Conservation (phyloP, 2,329 filamentous ascomycete species). For the Blastomyces parvus region DNA sequence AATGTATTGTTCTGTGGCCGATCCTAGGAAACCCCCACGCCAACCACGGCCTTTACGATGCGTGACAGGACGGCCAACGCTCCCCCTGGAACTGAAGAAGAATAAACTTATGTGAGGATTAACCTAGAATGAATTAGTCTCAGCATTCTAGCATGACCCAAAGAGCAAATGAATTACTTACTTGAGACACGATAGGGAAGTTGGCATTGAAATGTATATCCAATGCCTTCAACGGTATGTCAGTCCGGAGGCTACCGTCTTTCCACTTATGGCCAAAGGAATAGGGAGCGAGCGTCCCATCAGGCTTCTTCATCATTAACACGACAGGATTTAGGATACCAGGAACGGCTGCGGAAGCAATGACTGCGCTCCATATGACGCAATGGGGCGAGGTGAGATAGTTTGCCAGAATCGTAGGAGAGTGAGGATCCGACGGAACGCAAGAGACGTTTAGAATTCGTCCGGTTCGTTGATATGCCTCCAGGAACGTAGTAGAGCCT, state of each 20-base stretch:
- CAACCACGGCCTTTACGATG: conserved; percentile 89
- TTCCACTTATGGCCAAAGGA: conserved; percentile 99
- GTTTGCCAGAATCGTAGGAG: conserved; percentile 83
- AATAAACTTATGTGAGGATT: conserved; percentile 98
- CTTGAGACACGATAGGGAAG: conserved; percentile 74
- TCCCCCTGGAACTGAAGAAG: conserved; percentile 91
- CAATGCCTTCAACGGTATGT: conserved; percentile 87
- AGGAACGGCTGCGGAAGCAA: conserved; percentile 90
- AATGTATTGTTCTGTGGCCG: conserved; percentile 84
- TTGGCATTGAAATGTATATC: conserved; percentile 98
- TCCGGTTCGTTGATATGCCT: conserved; percentile 88
- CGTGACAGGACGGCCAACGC: conserved; percentile 85
- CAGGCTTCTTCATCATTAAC: conserved; percentile 73
- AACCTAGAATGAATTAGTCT: conserved; percentile 51
- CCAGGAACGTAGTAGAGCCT: conserved; percentile 86
- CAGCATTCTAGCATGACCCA: not conserved
- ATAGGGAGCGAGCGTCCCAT: conserved; percentile 74
- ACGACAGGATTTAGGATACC: conserved; percentile 94
- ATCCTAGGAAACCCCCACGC: conserved; percentile 90
- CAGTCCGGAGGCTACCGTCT: conserved; percentile 84
- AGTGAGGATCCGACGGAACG: conserved; percentile 91
- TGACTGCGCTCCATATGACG: conserved; percentile 93
- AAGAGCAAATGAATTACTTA: conserved; percentile 15
- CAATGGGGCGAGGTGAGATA: conserved; percentile 93
- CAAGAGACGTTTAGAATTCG: conserved; percentile 93